Base-by-base conservation (phyloP, 768 basidiomycete genomes). In the Lactarius sanguifluus region DNA sequence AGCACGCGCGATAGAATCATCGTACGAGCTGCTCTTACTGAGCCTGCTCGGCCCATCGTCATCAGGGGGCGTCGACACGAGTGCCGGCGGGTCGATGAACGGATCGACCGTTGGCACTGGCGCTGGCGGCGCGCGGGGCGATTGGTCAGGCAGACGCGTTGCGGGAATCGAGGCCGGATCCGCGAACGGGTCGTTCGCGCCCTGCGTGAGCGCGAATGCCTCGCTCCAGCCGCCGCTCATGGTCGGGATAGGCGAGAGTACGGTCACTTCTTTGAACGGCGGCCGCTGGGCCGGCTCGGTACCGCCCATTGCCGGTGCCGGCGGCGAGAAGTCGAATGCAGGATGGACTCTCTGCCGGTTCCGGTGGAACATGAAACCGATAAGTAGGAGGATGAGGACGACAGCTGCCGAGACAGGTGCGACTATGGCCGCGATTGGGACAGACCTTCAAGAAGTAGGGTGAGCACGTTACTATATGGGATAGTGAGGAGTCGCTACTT, bases 401-500 rank as follows among this genome's bases (percentile, higher is more conserved):
- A 38, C 32, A 9, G 15, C 18, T 6, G 20, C 41, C 8, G 20
- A 54, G 40, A 15, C 55, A n/a, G 61, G 23, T 6, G 18, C 50
- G 4, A 15, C 66, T 16, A 67, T 67, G 25, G 62, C 66, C 13
- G 66, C 61, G 18, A 55, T 8, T 5, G 61, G 66, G 54, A 55
- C 40, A 28, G 66, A 54, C 5, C 50, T 66, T 50, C 30, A 43
- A 43, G 23, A 20, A 23, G 47, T 16, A n/a, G 16, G 30, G 34
- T 58, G 20, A 58, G 47, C 28, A 57, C 5, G 16, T 23, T 20
- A 8, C 25, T 9, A 20, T 12, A 36, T 38, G 28, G 32, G 36
- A n/a, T 20, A 32, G 23, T 20, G 20, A 6, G n/a, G 20, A 20
- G 15, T 47, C 55, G 10, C 2, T 66, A 45, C 61, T 55, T 57